Conservation (phyloP, 1,284 basidiomycete species). For the Tremellales sp. region DNA sequence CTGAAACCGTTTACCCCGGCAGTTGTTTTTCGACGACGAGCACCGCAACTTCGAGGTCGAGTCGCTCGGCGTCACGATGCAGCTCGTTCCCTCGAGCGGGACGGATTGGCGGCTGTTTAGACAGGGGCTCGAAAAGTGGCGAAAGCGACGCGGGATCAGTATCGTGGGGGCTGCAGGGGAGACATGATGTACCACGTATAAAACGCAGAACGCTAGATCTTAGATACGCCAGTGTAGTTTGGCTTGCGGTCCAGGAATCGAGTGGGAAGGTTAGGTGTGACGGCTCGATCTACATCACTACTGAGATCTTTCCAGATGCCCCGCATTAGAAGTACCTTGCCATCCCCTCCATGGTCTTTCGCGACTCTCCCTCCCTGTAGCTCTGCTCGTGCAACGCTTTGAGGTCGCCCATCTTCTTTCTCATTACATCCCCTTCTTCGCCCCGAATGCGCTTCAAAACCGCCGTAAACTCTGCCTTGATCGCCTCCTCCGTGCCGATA, state of each 20-base stretch:
- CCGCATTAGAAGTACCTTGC: constrained; percentile 5
- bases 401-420: constrained; percentile 17
- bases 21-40: constrained; percentile 83
- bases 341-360: constrained; percentile 16
- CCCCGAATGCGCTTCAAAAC: constrained; percentile 14
- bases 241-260: no score
- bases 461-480: constrained; percentile 21
- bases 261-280: no score
- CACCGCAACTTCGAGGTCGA: constrained; percentile 71
- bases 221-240: no score
- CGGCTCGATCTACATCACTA: no score
- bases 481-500: constrained; percentile 12
- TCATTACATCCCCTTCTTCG: constrained; percentile 16
- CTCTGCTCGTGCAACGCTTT: constrained; percentile 9
- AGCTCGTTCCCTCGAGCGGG: constrained; percentile 34
- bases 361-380: constrained; percentile 13
- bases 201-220: no score
- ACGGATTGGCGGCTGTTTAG: constrained; percentile 31
- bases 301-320: no score
- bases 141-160: constrained; percentile 16
- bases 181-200: no score
- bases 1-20: background rate
- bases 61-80: constrained; percentile 68
- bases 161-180: background rate
- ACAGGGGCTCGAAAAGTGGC: constrained; percentile 34